Conservation (phyloP, 495 filamentous ascomycete species). For the Polyplosphaeria fusca region DNA sequence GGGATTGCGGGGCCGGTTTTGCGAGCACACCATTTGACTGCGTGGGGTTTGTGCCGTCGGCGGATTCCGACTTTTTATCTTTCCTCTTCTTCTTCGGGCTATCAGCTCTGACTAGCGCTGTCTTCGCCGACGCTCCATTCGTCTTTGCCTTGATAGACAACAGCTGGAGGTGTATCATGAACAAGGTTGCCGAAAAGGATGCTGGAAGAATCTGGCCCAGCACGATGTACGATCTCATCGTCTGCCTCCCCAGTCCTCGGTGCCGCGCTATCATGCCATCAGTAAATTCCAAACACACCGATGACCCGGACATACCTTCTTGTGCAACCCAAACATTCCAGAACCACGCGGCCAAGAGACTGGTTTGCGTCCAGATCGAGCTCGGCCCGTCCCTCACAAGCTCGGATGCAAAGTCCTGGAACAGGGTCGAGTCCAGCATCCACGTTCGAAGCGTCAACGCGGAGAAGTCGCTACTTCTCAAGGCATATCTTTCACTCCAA, state of each 20-base stretch:
- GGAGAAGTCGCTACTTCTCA: background rate
- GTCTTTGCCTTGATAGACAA: background rate
- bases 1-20: background rate
- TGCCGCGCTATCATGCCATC: background rate
- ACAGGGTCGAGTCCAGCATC: conserved; percentile 14
- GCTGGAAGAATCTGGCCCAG: conserved; percentile 15
- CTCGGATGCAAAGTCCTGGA: conserved; percentile 16
- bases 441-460: conserved; percentile 1
- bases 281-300: background rate
- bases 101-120: background rate
- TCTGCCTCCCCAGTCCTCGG: background rate
- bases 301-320: conserved; percentile 5
- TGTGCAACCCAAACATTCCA: conserved; percentile 14
- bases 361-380: conserved; percentile 10
- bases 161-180: conserved; percentile 12
- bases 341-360: conserved; percentile 13
- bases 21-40: background rate
- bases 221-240: conserved; percentile 4
- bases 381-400: conserved; percentile 17
- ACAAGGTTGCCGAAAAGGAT: conserved; percentile 4
- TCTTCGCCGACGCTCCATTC: no score
- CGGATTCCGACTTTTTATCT: background rate
- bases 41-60: background rate
- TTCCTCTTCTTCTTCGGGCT: background rate
- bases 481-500: background rate